Evolutionary conservation across 768 basidiomycete genomes (phyloP), one percentile per base, ranked within the genome.

Genomic region (Suillus clintonianus): DNA sequence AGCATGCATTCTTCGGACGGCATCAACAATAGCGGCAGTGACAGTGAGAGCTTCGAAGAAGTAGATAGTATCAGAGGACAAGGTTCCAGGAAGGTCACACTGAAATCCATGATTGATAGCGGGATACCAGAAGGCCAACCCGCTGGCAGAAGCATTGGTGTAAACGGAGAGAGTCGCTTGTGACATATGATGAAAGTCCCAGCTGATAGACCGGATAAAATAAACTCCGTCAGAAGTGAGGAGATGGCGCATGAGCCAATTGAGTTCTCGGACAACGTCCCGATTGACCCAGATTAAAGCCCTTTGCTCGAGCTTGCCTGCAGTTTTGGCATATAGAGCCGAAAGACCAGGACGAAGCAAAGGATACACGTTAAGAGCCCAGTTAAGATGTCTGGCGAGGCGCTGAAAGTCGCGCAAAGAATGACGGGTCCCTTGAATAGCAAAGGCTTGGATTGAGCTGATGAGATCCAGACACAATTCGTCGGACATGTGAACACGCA

Each of bases 351-450:
- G 76, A 0, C 69, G 48, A 0, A 77, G 60, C 2, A 73, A 54
- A 1, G 76, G 78, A 22, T 68, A 72, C 14, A 77, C 74, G 30
- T 78, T 78, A 17, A 80, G 68, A 0, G 67, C 24, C 78, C 79
- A 80, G 42, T 76, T 78, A 11, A 71, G 43, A 62, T 70, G 75
- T 0, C 78, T 77, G 0, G 70, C 59, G 0, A 79, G 58, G 3
- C 63, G 59, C 54, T 77, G 72, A 43, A 59, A 75, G 19, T 72
- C 68, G n/a, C 61, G 53, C 1, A 76, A 65, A 2, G 65, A 37
- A 7, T 64, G 64, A 15, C 65, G 60, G 5, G 22, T 27, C 3
- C 51, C 27, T 15, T 54, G 51, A 7, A 54, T 19, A 3, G 51
- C 22, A 56, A 50, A 56, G 13, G 13, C 39, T 17, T 11, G 27